These are phyloP conservation scores for Microcyclospora pomicola DNA, from an alignment of 2,329 filamentous ascomycete genomes.

Conservation along the genomic window DNA sequence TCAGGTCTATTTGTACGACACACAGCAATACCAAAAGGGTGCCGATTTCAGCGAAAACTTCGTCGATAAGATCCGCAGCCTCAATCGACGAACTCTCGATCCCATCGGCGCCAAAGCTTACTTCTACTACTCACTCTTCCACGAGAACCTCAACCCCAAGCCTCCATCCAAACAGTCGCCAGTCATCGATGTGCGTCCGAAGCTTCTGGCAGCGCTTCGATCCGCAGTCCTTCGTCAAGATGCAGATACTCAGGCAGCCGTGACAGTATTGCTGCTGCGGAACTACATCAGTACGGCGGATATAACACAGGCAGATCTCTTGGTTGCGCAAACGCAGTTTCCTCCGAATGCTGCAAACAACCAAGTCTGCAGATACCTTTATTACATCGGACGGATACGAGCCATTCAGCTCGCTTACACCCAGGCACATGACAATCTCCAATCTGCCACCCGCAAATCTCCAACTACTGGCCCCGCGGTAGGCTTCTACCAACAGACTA, in stretches of 20 bases:
- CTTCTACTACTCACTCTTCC: constrained; percentile 95
- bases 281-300: constrained; percentile 95
- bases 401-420: constrained; percentile 95
- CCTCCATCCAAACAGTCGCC: constrained; percentile 81
- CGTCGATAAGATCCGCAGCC: constrained; percentile 67
- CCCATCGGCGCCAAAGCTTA: constrained; percentile 90
- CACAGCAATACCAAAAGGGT: constrained; percentile 65
- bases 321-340: constrained; percentile 92
- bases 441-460: constrained; percentile 86
- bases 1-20: constrained; percentile 82
- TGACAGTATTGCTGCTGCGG: constrained; percentile 85
- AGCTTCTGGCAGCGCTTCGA: constrained; percentile 72
- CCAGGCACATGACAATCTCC: constrained; percentile 87
- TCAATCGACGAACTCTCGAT: constrained; percentile 90
- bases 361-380: constrained; percentile 92
- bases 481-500: constrained; percentile 90
- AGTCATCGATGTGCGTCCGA: constrained; percentile 72
- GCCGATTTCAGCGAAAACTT: constrained; percentile 73
- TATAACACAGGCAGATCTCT: constrained; percentile 88
- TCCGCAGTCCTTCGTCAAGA: constrained; percentile 96
- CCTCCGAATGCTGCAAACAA: constrained; percentile 91
- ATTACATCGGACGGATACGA: constrained; percentile 91
- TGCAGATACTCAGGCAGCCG: constrained; percentile 88
- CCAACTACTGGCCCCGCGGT: constrained; percentile 78
- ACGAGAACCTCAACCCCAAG: constrained; percentile 75